These are phyloP conservation scores for Herpetomonas tarakana DNA, from an alignment of 208 protist species.

Conservation along the genomic window DNA sequence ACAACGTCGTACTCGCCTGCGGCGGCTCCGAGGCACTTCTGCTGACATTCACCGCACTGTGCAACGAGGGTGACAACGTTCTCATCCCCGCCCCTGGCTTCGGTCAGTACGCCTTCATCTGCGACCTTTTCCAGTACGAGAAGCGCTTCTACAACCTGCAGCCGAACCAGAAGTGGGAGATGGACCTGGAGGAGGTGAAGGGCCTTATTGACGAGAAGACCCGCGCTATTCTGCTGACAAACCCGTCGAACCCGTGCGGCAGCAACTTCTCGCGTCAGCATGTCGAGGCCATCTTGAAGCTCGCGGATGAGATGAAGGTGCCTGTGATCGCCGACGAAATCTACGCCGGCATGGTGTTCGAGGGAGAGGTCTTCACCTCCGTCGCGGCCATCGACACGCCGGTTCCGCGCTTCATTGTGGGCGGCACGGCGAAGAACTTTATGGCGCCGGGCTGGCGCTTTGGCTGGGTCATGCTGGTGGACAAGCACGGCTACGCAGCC, in stretches of 20 bases:
- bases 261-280: conserved; percentile 71
- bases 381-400: conserved; percentile 52
- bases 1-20: conserved; percentile 58
- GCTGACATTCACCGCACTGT: conserved; percentile 58
- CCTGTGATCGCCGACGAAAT: conserved; percentile 92
- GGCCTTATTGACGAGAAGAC: conserved; percentile 73
- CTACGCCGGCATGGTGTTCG: conserved; percentile 90
- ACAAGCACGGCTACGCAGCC: conserved; percentile 21
- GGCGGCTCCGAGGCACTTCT: conserved; percentile 86
- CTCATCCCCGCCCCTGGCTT: conserved; percentile 87
- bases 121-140: conserved; percentile 49
- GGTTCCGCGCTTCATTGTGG: conserved; percentile 65
- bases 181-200: conserved; percentile 71
- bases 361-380: conserved; percentile 39
- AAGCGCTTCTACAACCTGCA: conserved; percentile 59
- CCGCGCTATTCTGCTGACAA: conserved; percentile 84
- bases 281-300: conserved; percentile 38
- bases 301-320: conserved; percentile 71
- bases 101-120: conserved; percentile 80
- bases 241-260: conserved; percentile 93
- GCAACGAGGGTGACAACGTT: conserved; percentile 81
- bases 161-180: conserved; percentile 78
- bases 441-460: conserved; percentile 91
- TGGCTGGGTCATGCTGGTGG: conserved; percentile 75
- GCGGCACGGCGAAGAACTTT: conserved; percentile 87